phyloP scores from a whole-genome alignment of 176 grass and related monocot genomes.

The Pontederia paniculata region DNA sequence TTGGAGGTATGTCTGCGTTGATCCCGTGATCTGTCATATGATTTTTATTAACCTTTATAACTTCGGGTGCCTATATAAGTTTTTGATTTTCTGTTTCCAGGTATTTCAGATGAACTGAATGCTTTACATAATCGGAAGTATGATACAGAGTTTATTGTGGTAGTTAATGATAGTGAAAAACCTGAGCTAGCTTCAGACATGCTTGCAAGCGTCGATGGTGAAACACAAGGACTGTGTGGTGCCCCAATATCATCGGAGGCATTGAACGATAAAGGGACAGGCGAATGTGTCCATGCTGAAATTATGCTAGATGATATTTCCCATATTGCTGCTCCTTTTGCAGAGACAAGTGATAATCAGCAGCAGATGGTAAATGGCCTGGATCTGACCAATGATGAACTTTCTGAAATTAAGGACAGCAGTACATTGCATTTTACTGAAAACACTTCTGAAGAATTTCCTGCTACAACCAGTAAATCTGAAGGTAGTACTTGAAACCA shows the following conservation, averaged over 20 bases:
- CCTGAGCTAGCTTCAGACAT: not conserved
- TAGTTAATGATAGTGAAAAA: constrained; percentile 15
- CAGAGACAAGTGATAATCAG: constrained; percentile 11
- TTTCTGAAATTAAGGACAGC: not conserved
- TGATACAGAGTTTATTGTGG: constrained; percentile 19
- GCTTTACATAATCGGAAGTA: constrained; percentile 36
- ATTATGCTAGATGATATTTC: constrained; percentile 20
- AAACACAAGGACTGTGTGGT: constrained; percentile 10
- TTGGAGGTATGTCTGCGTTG: not conserved
- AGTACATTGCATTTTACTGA: no score
- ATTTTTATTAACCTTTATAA: constrained; percentile 9
- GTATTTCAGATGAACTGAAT: constrained; percentile 53
- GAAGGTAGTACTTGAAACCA: no score
- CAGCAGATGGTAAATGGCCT: constrained; percentile 3
- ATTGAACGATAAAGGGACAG: constrained; percentile 15
- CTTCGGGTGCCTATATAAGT: not conserved
- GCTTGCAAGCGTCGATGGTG: not conserved
- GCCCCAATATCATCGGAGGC: constrained; percentile 17
- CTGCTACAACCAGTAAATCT: no score
- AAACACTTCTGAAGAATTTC: no score
- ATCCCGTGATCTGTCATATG: not conserved
- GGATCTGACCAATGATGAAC: not conserved
- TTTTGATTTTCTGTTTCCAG: constrained; percentile 30
- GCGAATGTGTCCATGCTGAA: constrained; percentile 16
- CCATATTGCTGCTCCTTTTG: constrained; percentile 4